These are phyloP conservation scores for Pilaira anomala DNA, from an alignment of 192 early-diverging fungal species.

Conservation along the genomic window DNA sequence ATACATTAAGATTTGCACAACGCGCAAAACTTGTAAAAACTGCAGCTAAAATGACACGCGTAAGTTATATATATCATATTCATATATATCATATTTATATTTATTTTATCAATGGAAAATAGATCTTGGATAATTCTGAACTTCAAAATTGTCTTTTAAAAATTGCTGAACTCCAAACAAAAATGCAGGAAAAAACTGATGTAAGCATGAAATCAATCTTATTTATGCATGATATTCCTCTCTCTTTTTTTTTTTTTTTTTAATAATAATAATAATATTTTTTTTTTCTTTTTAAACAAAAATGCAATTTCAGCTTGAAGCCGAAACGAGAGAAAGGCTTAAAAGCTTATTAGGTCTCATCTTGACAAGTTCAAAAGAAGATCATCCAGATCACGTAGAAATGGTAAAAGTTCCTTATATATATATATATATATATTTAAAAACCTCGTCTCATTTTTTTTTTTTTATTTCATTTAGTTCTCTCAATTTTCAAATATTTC, in stretches of 20 bases:
- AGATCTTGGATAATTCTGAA: constrained; percentile 26
- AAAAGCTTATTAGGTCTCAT: constrained; percentile 17
- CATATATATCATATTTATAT: too few species aligned
- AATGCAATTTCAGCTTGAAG: constrained; percentile 21
- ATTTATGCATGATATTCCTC: background rate
- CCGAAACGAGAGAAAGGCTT: constrained; percentile 15
- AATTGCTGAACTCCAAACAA: constrained; percentile 25
- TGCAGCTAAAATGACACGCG: constrained; percentile 76
- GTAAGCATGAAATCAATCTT: constrained; percentile 16
- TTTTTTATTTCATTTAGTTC: background rate
- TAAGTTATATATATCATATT: too few species aligned
- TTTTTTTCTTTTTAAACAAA: too few species aligned
- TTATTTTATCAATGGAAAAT: too few species aligned
- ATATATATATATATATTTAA: background rate
- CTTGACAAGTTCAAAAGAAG: constrained; percentile 20
- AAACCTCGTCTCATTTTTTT: background rate
- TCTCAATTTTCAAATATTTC: background rate
- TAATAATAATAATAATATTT: background rate
- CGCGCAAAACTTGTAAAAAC: constrained; percentile 86
- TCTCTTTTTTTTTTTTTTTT: background rate
- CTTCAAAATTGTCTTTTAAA: constrained; percentile 27
- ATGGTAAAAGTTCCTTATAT: background rate
- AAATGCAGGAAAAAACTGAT: constrained; percentile 30
- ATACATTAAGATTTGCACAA: constrained; percentile 92
- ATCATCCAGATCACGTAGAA: background rate